Evolutionary conservation across 495 filamentous ascomycete genomes (phyloP).

Genomic region (Trichoderma reesei): DNA sequence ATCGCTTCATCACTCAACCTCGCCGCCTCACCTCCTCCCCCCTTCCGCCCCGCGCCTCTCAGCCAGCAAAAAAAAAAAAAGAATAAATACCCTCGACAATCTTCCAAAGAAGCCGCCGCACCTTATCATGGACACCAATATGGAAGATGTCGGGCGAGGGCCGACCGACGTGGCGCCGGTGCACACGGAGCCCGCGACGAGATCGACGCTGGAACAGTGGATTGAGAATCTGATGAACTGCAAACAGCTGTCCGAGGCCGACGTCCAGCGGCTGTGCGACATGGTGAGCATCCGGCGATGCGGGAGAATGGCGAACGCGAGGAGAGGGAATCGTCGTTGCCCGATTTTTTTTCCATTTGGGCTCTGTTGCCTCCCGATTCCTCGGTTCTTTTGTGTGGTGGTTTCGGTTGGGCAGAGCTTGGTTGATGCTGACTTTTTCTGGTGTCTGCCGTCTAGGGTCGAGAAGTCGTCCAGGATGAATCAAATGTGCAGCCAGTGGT

Average conservation of each 20-base stretch:
- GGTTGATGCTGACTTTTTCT: conserved; percentile 15
- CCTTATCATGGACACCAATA: conserved; percentile 83
- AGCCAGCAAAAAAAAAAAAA: neutral
- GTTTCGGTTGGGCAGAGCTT: neutral
- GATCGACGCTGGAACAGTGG: conserved; percentile 93
- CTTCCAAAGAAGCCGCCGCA: no score
- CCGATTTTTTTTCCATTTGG: no score
- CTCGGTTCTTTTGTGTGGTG: no score
- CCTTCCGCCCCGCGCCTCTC: conserved; percentile 5
- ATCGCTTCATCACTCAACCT: no score
- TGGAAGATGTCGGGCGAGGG: conserved; percentile 88
- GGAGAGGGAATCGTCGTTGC: no score
- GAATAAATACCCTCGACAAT: neutral
- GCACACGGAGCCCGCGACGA: conserved; percentile 73
- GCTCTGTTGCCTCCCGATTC: no score
- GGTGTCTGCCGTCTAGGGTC: conserved; percentile 47
- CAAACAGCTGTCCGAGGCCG: conserved; percentile 91
- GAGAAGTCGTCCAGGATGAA: conserved; percentile 93
- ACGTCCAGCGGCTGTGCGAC: conserved; percentile 94
- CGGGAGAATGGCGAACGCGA: neutral
- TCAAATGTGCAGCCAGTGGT: conserved; percentile 98
- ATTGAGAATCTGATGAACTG: conserved; percentile 97
- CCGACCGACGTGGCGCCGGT: conserved; percentile 71
- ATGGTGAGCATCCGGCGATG: conserved; percentile 48
- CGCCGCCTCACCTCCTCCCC: neutral